These are phyloP conservation scores for Metschnikowia orientalis DNA, from an alignment of 805 yeast genomes.

Conservation along the genomic window DNA sequence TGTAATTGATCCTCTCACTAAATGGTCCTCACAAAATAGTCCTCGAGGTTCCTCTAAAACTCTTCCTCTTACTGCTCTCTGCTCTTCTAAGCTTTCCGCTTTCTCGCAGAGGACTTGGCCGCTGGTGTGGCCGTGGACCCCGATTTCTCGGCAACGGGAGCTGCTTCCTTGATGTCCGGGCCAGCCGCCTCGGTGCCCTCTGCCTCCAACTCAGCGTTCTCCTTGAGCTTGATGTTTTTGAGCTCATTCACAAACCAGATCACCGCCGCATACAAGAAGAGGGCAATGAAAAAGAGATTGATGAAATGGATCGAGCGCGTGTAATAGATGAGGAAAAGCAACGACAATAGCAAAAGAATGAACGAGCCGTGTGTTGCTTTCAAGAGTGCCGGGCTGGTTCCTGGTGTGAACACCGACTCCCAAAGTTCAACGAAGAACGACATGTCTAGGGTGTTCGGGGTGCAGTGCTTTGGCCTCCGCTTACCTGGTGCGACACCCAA, in stretches of 20 bases:
- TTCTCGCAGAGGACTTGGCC: too few species aligned
- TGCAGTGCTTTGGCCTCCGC: not conserved
- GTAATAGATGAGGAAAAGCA: slow-evolving; percentile 54
- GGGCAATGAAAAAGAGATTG: slow-evolving; percentile 52
- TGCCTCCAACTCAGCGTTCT: slow-evolving; percentile 36
- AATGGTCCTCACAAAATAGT: too few species aligned
- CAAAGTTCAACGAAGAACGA: slow-evolving; percentile 65
- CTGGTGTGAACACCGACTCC: slow-evolving; percentile 91
- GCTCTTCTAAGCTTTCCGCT: too few species aligned
- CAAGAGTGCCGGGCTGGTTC: slow-evolving; percentile 85
- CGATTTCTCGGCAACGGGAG: too few species aligned
- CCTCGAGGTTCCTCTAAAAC: too few species aligned
- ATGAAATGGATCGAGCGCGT: slow-evolving; percentile 66
- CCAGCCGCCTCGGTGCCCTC: slow-evolving; percentile 17
- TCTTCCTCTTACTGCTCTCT: too few species aligned
- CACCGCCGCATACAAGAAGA: slow-evolving; percentile 69
- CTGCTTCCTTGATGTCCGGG: too few species aligned
- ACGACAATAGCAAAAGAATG: slow-evolving; percentile 52
- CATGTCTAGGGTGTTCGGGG: slow-evolving; percentile 24
- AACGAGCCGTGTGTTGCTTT: slow-evolving; percentile 87
- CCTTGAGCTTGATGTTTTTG: slow-evolving; percentile 42
- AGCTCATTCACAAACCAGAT: slow-evolving; percentile 86
- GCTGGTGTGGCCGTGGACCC: too few species aligned
- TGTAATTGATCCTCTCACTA: too few species aligned
- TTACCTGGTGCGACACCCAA: slow-evolving; percentile 1